phyloP scores from a whole-genome alignment of 306 rosid genomes.

The Lathyrus aphaca region DNA sequence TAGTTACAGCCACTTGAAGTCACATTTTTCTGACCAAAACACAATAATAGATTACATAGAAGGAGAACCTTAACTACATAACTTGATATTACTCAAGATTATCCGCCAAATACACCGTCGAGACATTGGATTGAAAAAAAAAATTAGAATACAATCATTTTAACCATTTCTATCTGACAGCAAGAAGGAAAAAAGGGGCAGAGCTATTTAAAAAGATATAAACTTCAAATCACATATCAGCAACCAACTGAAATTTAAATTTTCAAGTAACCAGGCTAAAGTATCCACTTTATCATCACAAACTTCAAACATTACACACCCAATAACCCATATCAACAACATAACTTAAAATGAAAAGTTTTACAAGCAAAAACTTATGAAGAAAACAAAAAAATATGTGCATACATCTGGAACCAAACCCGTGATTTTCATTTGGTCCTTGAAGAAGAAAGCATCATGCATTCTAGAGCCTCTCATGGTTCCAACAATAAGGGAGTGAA shows the following conservation, averaged over 20 bases:
- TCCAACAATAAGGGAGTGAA: slow-evolving; percentile 72
- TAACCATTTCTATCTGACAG: slow-evolving; percentile 2
- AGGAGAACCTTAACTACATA: not conserved
- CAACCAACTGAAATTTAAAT: slow-evolving; percentile 17
- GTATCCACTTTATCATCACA: not conserved
- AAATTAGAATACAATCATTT: not conserved
- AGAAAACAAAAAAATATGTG: not conserved
- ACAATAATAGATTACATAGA: slow-evolving; percentile 22
- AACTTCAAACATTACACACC: slow-evolving; percentile 12
- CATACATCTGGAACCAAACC: slow-evolving; percentile 92
- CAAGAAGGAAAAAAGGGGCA: slow-evolving; percentile 8
- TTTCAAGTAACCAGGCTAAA: slow-evolving; percentile 17
- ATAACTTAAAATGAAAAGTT: slow-evolving; percentile 19
- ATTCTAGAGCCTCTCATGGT: slow-evolving; percentile 76
- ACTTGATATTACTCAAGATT: slow-evolving; percentile 22
- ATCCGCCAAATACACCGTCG: slow-evolving; percentile 4
- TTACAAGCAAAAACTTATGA: not conserved
- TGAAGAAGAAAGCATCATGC: slow-evolving; percentile 81
- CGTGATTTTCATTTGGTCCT: slow-evolving; percentile 80
- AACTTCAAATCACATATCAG: slow-evolving; percentile 20
- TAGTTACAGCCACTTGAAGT: slow-evolving; percentile 28
- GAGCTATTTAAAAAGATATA: not conserved
- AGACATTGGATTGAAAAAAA: not conserved
- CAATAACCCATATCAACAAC: slow-evolving; percentile 19
- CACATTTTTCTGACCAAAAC: not conserved